Base-by-base conservation (phyloP, 305 asterid species). In the Withania somnifera region DNA sequence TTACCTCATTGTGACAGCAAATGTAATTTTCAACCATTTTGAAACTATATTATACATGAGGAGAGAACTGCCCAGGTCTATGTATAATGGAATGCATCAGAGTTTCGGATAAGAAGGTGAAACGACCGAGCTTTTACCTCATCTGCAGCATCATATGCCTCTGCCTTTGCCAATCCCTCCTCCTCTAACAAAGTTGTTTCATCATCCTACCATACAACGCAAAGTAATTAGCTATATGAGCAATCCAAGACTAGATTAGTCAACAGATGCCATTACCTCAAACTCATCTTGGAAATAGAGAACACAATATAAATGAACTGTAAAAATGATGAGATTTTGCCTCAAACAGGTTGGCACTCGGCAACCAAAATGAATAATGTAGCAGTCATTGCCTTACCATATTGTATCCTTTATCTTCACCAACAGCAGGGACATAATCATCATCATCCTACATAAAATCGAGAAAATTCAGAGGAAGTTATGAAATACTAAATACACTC, bases 131-230 rank as follows among this genome's bases (percentile, higher is more conserved):
- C 75, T 60, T 66, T 85, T 86, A 89, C 99, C 97, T 97, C 99
- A 81, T 93, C 93, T 19, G 22, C 80, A 66, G 87, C 61, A 88
- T 88, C 88, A 77, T 81, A 84, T 28, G 89, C 63, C 81, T 97
- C 98, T 14, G 89, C 95, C 85, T 92, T 89, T 66, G 96, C 96
- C 77, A 93, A 85, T 84, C 92, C 94, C 86, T 97, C 99, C 90
- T 97, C 98, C 92, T 95, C 97, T 81, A 87, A 68, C 86, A 97
- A 89, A 75, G 99, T 95, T 63, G 98, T 88, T 86, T 97, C 99
- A 77, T 97, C 99, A 88, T 95, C 99, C 99, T 95, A 90, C 40
- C 80, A 51, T 17, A 51, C 47, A 30, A 76, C 11, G 17, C 80
- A 30, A 15, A 51, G 80, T 51, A 28, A 19, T 28, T 51, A 32